phyloP scores from a whole-genome alignment of 306 rosid species.

The Malus orientalis region DNA sequence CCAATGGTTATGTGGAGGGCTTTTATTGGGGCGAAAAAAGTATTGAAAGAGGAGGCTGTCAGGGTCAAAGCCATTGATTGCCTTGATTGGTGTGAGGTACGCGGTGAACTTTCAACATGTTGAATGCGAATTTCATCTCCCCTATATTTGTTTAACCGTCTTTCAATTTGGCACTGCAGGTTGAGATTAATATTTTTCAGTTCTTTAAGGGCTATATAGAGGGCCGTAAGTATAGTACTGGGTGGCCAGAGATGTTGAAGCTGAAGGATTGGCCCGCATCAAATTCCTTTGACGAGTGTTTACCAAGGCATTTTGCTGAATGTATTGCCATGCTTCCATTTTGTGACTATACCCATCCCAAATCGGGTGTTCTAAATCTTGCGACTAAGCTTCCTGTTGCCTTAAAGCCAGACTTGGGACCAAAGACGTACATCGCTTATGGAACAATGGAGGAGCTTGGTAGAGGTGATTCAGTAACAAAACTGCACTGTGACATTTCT shows the following conservation, averaged over 20 bases:
- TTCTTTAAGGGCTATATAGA: constrained; percentile 60
- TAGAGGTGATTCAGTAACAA: constrained; percentile 64
- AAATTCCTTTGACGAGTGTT: constrained; percentile 56
- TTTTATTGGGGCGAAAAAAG: constrained; percentile 34
- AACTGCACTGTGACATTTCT: constrained; percentile 60
- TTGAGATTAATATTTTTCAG: constrained; percentile 37
- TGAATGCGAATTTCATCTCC: constrained; percentile 4
- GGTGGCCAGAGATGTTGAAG: constrained; percentile 67
- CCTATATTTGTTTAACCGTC: not conserved
- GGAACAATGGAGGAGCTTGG: constrained; percentile 50
- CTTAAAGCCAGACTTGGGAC: constrained; percentile 64
- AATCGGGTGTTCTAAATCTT: constrained; percentile 53
- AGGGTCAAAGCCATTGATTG: constrained; percentile 49
- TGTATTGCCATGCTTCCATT: constrained; percentile 56
- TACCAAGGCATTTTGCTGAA: constrained; percentile 60
- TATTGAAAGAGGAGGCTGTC: constrained; percentile 37
- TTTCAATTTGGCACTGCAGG: constrained; percentile 33
- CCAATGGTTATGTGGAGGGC: constrained; percentile 81
- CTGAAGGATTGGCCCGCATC: constrained; percentile 71
- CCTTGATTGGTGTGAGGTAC: constrained; percentile 50
- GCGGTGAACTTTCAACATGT: constrained; percentile 10
- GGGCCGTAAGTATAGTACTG: constrained; percentile 46
- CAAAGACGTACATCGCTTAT: constrained; percentile 61
- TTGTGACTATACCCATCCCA: constrained; percentile 55
- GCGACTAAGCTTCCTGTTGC: constrained; percentile 49